Evolutionary conservation across 768 basidiomycete genomes (phyloP).

Genomic region (Rhodocollybia butyracea): DNA sequence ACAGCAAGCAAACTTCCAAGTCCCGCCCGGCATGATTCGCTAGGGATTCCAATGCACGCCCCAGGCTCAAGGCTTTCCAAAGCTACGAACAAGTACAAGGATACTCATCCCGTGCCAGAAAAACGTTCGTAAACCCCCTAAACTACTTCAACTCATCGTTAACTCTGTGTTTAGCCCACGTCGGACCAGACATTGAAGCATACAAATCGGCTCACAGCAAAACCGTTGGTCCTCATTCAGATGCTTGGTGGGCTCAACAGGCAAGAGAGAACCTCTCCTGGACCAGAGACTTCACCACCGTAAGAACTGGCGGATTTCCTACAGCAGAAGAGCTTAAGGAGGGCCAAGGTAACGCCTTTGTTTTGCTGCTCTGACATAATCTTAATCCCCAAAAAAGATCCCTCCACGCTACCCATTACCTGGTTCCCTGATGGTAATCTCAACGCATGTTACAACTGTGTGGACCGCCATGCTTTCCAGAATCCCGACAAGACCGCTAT

Average conservation of each 20-base stretch:
- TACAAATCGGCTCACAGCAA: constrained; percentile 65
- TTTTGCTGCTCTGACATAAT: constrained; percentile 50
- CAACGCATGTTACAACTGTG: constrained; percentile 96
- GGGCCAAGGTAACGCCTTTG: background rate
- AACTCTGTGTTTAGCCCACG: constrained; percentile 46
- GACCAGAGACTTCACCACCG: background rate
- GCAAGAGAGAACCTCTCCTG: background rate
- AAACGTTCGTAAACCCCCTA: constrained; percentile 9
- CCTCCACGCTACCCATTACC: constrained; percentile 78
- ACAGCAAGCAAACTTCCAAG: background rate
- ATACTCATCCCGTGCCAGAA: constrained; percentile 3
- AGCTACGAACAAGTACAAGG: background rate
- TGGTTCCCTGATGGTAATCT: constrained; percentile 97
- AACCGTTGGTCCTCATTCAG: constrained; percentile 74
- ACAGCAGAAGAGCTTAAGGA: constrained; percentile 3
- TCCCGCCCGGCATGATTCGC: constrained; percentile 4
- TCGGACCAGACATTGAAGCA: constrained; percentile 76
- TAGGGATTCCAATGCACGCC: constrained; percentile 7
- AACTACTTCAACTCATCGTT: constrained; percentile 52
- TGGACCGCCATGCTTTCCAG: constrained; percentile 93
- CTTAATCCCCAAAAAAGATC: constrained; percentile 79
- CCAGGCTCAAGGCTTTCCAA: background rate
- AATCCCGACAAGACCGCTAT: constrained; percentile 92
- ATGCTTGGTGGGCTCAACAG: constrained; percentile 74
- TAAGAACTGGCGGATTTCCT: constrained; percentile 1